Conservation (phyloP, 1,139 yeast species). For the Taphrina confusa region DNA sequence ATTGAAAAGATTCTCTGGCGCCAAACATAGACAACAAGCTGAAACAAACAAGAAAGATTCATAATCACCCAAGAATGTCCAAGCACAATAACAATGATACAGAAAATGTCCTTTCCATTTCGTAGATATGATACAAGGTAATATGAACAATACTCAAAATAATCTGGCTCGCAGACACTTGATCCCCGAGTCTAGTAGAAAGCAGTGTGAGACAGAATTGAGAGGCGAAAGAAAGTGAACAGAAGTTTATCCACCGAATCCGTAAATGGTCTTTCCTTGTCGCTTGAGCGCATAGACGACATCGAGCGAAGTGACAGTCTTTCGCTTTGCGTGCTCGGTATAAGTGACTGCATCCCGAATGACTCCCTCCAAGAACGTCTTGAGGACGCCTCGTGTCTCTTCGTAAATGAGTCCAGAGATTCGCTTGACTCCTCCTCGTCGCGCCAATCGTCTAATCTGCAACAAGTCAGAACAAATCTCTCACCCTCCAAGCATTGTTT, state of each 20-base stretch:
- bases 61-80: too few species aligned
- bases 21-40: too few species aligned
- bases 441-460: constrained; percentile 91
- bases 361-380: constrained; percentile 93
- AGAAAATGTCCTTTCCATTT: not conserved
- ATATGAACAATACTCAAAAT: constrained; percentile 20
- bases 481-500: too few species aligned
- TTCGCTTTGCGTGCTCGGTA: constrained; percentile 99
- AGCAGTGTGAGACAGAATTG: not conserved
- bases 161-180: too few species aligned
- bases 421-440: constrained; percentile 99
- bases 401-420: constrained; percentile 93
- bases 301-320: constrained; percentile 97
- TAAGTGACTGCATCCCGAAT: constrained; percentile 98
- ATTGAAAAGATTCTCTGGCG: not conserved
- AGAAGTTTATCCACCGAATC: constrained; percentile 90
- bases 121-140: not conserved
- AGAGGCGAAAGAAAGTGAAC: not conserved
- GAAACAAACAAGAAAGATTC: too few species aligned
- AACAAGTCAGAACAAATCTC: too few species aligned
- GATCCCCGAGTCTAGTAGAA: too few species aligned
- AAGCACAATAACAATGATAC: too few species aligned
- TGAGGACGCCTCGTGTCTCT: constrained; percentile 95
- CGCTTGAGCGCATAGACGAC: constrained; percentile 99
- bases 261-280: constrained; percentile 99